Evolutionary conservation across 2,329 filamentous ascomycete genomes (phyloP), one percentile per base, ranked within the genome.

Genomic region (Talaromyces sp.): DNA sequence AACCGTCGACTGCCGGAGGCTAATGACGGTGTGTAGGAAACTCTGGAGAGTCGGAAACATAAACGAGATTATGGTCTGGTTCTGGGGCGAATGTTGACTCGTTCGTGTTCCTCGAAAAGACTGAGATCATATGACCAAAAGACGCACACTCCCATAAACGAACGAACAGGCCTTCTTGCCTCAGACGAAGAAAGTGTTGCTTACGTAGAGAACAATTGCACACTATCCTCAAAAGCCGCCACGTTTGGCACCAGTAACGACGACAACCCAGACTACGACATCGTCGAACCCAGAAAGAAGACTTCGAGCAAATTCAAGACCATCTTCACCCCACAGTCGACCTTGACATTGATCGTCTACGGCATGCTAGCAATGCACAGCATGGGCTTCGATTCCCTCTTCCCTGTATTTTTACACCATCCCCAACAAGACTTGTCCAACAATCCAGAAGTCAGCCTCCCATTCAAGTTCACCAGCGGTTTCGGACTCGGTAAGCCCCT

Each of bases 381-480:
- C 0, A 86, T 96, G 42, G 88, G 91, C 0, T 97, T 88, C 71
- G 93, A 98, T 75, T 92, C 96, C 71, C 82, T 93, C 2, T 84
- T 98, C 1, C 90, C 92, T 2, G 91, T 97, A 0, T 96, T 96
- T 74, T 84, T 97, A 70, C 90, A 96, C 76, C 89, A 91, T 67
- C 88, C 89, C 0, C 76, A 76, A 0, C 81, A 87, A 68, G 71
- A 81, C 4, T 75, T 80, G 4, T 76, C 84, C 37, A 76, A 84
- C 54, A 82, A 85, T 63, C 84, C 86, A 0, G 78, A 83, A 0
- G 79, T 86, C 11, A 77, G 81, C 1, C 82, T 91, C 0, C 93
- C 93, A 0, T 88, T 97, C 70, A 89, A 90, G 70, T 97, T 97
- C 71, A 82, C 84, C 1, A 88, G 91, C 40, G 92, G 92, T 0